Evolutionary conservation across 148 eudicot genomes (phyloP).

Genomic region (Cornus florida): DNA sequence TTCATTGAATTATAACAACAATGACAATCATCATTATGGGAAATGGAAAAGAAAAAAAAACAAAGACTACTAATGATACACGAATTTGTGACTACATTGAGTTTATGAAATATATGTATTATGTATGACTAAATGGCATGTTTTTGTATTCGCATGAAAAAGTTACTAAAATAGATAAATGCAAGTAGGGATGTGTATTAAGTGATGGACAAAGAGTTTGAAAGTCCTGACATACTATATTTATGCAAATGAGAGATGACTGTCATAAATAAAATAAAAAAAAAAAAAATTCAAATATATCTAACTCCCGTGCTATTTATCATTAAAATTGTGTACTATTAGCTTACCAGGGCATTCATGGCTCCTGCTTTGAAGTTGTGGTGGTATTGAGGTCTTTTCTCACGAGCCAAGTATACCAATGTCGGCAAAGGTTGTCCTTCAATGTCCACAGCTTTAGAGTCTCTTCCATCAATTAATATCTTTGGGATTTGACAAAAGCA

Average conservation of each 20-base stretch:
- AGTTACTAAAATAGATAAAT: not conserved
- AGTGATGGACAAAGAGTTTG: no score
- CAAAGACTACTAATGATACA: no score
- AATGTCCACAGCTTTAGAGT: not conserved
- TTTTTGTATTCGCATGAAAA: no score
- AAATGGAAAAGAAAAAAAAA: not conserved
- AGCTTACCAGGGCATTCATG: conserved; percentile 15
- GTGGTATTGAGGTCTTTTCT: conserved; percentile 18
- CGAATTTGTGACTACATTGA: no score
- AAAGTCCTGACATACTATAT: no score
- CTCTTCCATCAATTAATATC: conserved; percentile 15
- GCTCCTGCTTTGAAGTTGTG: conserved; percentile 26
- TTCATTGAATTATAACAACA: not conserved
- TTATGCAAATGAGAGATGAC: no score
- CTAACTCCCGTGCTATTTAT: no score
- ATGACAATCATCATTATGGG: not conserved
- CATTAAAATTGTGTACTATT: no score
- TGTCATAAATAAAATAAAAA: no score
- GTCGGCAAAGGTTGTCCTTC: conserved; percentile 14
- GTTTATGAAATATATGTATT: no score
- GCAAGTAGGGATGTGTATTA: not conserved
- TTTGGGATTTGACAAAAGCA: not conserved
- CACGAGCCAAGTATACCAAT: conserved; percentile 18
- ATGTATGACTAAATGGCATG: no score
- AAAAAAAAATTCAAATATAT: no score